phyloP scores from a whole-genome alignment of 345 rosid genomes.

The Sisymbrium altissimum region DNA sequence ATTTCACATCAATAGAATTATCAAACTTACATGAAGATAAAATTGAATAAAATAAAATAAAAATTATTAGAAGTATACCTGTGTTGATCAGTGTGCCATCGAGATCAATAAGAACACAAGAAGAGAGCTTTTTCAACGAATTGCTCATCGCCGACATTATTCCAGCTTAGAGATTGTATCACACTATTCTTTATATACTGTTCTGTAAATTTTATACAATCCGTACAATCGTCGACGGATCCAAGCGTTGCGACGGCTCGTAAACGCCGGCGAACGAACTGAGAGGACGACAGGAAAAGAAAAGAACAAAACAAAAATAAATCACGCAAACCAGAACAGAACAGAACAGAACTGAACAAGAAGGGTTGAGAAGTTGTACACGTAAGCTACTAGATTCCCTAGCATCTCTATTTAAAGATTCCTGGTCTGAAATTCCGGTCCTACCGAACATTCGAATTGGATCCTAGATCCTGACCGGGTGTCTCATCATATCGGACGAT shows the following conservation, averaged over 20 bases:
- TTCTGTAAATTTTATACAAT: not conserved
- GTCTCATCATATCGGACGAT: not conserved
- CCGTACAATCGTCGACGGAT: not conserved
- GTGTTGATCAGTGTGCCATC: slow-evolving; percentile 75
- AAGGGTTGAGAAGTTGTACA: slow-evolving; percentile 4
- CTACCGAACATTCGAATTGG: slow-evolving; percentile 9
- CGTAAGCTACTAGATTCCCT: not conserved
- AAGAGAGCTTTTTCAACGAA: slow-evolving; percentile 41
- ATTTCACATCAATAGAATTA: not conserved
- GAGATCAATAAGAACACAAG: slow-evolving; percentile 67
- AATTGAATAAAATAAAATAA: not conserved
- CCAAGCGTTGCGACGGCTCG: not conserved
- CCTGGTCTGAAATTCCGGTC: slow-evolving; percentile 12
- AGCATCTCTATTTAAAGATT: slow-evolving; percentile 16
- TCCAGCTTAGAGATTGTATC: not conserved
- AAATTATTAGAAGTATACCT: slow-evolving; percentile 27
- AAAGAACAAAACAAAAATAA: not conserved
- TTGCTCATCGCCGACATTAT: slow-evolving; percentile 40
- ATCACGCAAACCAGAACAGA: not conserved
- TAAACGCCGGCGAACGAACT: not conserved
- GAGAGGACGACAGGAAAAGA: slow-evolving; percentile 1
- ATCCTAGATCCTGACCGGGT: not conserved
- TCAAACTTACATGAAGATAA: not conserved
- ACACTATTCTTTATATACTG: not conserved
- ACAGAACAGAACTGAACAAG: not conserved